Conservation (phyloP, 1,139 yeast genomes). For the Debaryomyces sp. region DNA sequence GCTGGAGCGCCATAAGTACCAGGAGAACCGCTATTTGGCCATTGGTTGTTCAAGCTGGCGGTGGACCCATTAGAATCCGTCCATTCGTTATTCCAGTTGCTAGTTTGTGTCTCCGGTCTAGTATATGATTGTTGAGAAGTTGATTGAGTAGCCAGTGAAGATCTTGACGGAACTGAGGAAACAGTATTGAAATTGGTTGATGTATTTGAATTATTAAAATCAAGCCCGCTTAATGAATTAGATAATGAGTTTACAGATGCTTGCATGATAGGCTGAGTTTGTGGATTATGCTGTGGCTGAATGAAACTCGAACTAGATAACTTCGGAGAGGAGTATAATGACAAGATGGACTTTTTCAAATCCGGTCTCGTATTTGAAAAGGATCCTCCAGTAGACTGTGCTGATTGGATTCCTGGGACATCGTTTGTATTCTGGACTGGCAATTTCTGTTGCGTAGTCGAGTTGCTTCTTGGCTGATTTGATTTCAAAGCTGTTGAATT, state of each 20-base stretch:
- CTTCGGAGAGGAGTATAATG: constrained; percentile 78
- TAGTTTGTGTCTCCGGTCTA: constrained; percentile 11
- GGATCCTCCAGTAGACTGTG: constrained; percentile 40
- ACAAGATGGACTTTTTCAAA: constrained; percentile 85
- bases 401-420: constrained; percentile 24
- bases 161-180: constrained; percentile 3
- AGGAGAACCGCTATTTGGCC: constrained; percentile 12
- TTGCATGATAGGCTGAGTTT: constrained; percentile 7
- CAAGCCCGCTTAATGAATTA: constrained; percentile 40
- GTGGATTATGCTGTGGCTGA: constrained; percentile 25
- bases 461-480: background rate
- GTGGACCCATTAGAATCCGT: constrained; percentile 22
- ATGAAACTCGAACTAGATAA: constrained; percentile 39
- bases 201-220: constrained; percentile 21
- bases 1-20: constrained; percentile 18
- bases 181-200: constrained; percentile 7
- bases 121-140: constrained; percentile 7
- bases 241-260: constrained; percentile 24
- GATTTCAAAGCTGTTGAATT: constrained; percentile 1
- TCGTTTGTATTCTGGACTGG: constrained; percentile 22
- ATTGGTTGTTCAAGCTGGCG: constrained; percentile 11
- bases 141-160: constrained; percentile 9
- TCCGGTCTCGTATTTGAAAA: constrained; percentile 49
- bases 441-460: constrained; percentile 8
- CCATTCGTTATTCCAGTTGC: constrained; percentile 43